A percentile compares a stretch with the other conserved stretches of the same genome.
Conservation (phyloP, 2,329 filamentous ascomycete genomes). For the Pestalotiopsis sp. region DNA sequence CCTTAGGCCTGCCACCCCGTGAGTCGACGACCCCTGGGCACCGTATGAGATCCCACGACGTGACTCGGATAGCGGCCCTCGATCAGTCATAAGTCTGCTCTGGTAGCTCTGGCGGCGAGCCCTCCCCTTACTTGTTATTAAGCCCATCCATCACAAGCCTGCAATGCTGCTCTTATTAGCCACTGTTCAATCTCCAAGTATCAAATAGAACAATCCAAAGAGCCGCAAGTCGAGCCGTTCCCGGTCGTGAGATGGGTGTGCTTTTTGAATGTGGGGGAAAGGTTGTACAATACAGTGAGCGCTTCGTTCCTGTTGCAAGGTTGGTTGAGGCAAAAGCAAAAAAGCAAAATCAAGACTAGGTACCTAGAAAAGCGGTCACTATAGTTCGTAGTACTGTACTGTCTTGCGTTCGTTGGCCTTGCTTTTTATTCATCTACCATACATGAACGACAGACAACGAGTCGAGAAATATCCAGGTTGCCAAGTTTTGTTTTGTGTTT, state of each 20-base stretch:
- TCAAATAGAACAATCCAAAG: not conserved
- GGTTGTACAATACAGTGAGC: too few species aligned
- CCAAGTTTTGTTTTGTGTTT: not conserved
- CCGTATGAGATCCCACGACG: not conserved
- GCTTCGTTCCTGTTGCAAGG: too few species aligned
- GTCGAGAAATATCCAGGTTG: not conserved
- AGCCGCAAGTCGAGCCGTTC: not conserved
- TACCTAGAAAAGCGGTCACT: too few species aligned
- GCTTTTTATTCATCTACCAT: not conserved
- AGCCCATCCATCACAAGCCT: not conserved
- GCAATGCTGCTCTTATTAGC: too few species aligned
- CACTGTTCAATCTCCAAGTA: not conserved
- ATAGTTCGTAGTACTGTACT: too few species aligned
- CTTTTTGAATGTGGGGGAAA: too few species aligned
- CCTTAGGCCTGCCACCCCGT: slow-evolving; percentile 2
- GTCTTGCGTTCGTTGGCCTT: too few species aligned
- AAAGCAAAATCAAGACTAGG: too few species aligned
- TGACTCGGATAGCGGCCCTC: not conserved
- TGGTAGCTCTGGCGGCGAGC: not conserved
- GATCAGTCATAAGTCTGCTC: not conserved
- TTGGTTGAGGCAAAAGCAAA: too few species aligned
- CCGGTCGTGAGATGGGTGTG: not conserved
- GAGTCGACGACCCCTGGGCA: slow-evolving; percentile 1
- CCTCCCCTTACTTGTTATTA: not conserved
- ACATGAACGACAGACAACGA: not conserved